Percentiles rank a stretch among this genome's conserved stretches.
Conservation (phyloP, 805 yeast genomes). For the Candida gorgasii region DNA sequence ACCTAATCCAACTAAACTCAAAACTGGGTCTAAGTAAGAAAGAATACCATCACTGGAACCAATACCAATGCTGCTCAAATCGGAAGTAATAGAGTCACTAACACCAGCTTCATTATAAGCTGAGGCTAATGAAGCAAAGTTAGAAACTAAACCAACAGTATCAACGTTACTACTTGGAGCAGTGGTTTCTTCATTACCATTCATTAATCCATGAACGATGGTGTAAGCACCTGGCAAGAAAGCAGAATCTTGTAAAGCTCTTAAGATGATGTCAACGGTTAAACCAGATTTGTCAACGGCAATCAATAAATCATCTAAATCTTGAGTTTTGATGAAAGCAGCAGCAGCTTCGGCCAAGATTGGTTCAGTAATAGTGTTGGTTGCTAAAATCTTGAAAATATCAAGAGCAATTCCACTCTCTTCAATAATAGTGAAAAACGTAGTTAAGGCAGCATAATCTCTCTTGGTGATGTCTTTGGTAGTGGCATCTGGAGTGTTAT, state of each 20-base stretch:
- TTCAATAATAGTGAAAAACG: conserved; percentile 22
- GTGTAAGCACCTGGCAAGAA: conserved; percentile 21
- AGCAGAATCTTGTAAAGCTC: conserved; percentile 16
- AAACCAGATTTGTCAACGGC: conserved; percentile 28
- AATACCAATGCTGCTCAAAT: conserved; percentile 12
- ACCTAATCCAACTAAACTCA: conserved; percentile 17
- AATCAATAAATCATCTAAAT: conserved; percentile 22
- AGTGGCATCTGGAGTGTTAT: background rate
- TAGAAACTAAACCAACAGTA: conserved; percentile 14
- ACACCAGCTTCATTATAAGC: conserved; percentile 12
- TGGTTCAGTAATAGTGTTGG: conserved; percentile 26
- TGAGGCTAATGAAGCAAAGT: conserved; percentile 12
- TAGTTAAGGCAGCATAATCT: conserved; percentile 24
- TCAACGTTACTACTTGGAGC: conserved; percentile 14
- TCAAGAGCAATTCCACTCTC: conserved; percentile 23
- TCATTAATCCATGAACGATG: conserved; percentile 19
- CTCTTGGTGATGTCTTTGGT: conserved; percentile 11
- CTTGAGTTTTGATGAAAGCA: conserved; percentile 22
- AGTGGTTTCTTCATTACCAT: conserved; percentile 15
- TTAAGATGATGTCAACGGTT: conserved; percentile 25
- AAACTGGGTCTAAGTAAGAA: conserved; percentile 18
- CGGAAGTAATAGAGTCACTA: conserved; percentile 8
- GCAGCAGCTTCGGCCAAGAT: conserved; percentile 25
- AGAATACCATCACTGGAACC: conserved; percentile 15
- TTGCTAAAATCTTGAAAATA: conserved; percentile 22